Percentiles rank a stretch among this genome's conserved stretches.
These are phyloP conservation scores for Histomonas meleagridis DNA, from an alignment of 208 protist species.

Conservation along the genomic window DNA sequence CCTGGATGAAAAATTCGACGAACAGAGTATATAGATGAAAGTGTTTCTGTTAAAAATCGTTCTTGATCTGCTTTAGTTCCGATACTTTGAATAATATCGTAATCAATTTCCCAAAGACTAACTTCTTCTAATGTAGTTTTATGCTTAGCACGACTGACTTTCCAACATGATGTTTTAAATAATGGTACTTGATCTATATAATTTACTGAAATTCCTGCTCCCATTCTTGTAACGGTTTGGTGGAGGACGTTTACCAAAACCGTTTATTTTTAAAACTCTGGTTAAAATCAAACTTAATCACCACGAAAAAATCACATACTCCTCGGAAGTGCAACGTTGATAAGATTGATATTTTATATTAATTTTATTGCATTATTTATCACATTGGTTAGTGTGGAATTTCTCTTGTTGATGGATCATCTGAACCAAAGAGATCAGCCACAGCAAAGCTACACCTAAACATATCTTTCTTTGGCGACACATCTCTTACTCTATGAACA, in stretches of 20 bases:
- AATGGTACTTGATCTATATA: neutral
- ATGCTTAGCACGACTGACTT: neutral
- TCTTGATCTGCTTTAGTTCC: neutral
- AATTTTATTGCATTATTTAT: too few relatives aligned
- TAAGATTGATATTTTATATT: too few relatives aligned
- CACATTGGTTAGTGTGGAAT: too few relatives aligned
- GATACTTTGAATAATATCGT: neutral
- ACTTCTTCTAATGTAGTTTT: neutral
- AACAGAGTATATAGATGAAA: neutral
- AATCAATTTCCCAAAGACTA: neutral
- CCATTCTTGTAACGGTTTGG: too few relatives aligned
- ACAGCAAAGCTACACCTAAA: neutral
- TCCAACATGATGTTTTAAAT: neutral
- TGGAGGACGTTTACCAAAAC: too few relatives aligned
- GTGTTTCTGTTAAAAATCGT: neutral
- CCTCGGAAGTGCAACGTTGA: too few relatives aligned
- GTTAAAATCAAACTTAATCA: too few relatives aligned
- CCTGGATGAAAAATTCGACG: neutral
- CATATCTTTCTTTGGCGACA: neutral
- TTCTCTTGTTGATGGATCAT: too few relatives aligned
- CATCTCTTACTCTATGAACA: slow-evolving; percentile 1
- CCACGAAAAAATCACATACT: too few relatives aligned
- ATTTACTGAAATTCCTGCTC: neutral
- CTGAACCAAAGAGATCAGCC: neutral
- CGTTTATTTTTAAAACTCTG: too few relatives aligned